phyloP scores from a whole-genome alignment of 306 rosid species.

The Cucurbita maxima region DNA sequence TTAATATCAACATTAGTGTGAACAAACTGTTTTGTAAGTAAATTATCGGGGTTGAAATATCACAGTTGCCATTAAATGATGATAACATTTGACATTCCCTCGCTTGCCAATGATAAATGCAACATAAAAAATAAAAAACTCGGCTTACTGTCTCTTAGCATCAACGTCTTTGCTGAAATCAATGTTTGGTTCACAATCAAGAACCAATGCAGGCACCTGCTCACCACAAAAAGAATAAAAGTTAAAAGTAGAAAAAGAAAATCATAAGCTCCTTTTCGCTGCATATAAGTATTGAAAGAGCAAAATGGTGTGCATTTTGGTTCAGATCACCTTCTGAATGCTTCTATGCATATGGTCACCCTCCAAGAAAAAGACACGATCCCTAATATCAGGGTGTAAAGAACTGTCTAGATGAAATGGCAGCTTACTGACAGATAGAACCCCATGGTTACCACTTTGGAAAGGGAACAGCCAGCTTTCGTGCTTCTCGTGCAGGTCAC shows the following conservation, averaged over 20 bases:
- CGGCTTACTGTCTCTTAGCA: slow-evolving; percentile 82
- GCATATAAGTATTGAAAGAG: slow-evolving; percentile 3
- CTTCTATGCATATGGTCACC: slow-evolving; percentile 97
- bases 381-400: slow-evolving; percentile 72
- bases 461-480: slow-evolving; percentile 93
- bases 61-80: background rate
- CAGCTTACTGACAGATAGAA: slow-evolving; percentile 50
- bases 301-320: background rate
- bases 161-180: slow-evolving; percentile 91
- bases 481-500: slow-evolving; percentile 78
- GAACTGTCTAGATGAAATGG: slow-evolving; percentile 59
- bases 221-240: background rate
- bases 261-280: background rate
- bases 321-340: slow-evolving; percentile 68
- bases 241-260: background rate
- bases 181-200: slow-evolving; percentile 96
- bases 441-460: slow-evolving; percentile 67
- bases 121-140: background rate
- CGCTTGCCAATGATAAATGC: background rate
- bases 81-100: background rate
- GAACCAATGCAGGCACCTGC: slow-evolving; percentile 96
- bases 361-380: slow-evolving; percentile 85
- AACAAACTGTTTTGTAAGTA: background rate
- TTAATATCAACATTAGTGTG: background rate
- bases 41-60: background rate